A percentile compares a stretch with the other conserved stretches of the same genome.
Evolutionary conservation across 2,329 filamentous ascomycete genomes (phyloP).

Genomic region (Gnomoniopsis smithogilvyi): DNA sequence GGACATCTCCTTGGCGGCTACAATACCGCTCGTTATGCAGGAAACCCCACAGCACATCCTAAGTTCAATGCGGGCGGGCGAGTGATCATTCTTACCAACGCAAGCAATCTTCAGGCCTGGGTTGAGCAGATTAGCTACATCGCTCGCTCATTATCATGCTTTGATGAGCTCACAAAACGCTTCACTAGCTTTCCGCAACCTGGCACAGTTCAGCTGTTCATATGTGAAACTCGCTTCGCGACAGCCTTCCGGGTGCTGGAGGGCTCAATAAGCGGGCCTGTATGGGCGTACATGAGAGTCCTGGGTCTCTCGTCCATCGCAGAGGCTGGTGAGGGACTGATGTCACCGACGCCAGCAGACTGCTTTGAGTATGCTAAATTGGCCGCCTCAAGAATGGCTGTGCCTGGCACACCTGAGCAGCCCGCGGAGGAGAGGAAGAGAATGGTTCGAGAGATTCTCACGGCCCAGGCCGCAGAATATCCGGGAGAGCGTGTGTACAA

Average conservation of each 20-base stretch:
- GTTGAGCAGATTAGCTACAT: slow-evolving; percentile 18
- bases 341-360: slow-evolving; percentile 18
- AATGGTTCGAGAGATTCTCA: slow-evolving; percentile 19
- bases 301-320: slow-evolving; percentile 19
- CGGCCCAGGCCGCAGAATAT: slow-evolving; percentile 12
- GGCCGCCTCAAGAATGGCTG: slow-evolving; percentile 15
- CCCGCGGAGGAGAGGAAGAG: slow-evolving; percentile 15
- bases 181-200: slow-evolving; percentile 19
- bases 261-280: slow-evolving; percentile 19
- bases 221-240: slow-evolving; percentile 20
- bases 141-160: slow-evolving; percentile 17
- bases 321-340: slow-evolving; percentile 12
- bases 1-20: slow-evolving; percentile 4
- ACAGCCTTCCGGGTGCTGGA: slow-evolving; percentile 20
- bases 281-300: slow-evolving; percentile 23
- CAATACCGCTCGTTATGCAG: slow-evolving; percentile 1
- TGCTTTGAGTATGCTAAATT: slow-evolving; percentile 18
- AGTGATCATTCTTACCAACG: slow-evolving; percentile 13
- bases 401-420: slow-evolving; percentile 17
- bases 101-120: slow-evolving; percentile 17
- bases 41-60: not conserved
- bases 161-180: slow-evolving; percentile 19
- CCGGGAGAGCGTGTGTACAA: slow-evolving; percentile 15
- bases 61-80: slow-evolving; percentile 14
- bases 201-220: slow-evolving; percentile 20